Evolutionary conservation across 345 rosid species (phyloP).

Genomic region (Turnera subulata): DNA sequence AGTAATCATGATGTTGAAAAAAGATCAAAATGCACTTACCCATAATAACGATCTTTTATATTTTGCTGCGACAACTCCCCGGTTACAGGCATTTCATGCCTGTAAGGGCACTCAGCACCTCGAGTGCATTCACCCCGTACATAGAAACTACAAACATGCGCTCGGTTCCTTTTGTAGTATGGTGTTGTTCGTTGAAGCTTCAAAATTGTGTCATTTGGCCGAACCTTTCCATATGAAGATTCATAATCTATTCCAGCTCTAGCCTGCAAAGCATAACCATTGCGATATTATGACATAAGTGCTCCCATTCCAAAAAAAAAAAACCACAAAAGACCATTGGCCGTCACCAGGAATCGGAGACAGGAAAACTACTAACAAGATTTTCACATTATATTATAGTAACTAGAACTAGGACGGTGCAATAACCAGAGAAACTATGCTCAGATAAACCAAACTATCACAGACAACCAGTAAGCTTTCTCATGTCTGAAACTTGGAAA

Average conservation of each 20-base stretch:
- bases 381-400: too few species aligned
- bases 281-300: too few species aligned
- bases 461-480: too few species aligned
- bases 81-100: slow-evolving; percentile 95
- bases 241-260: slow-evolving; percentile 96
- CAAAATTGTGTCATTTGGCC: slow-evolving; percentile 79
- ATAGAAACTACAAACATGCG: slow-evolving; percentile 95
- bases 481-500: too few species aligned
- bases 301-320: too few species aligned
- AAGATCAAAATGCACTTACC: slow-evolving; percentile 41
- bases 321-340: neutral
- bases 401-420: too few species aligned
- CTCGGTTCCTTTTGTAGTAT: slow-evolving; percentile 84
- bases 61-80: slow-evolving; percentile 97
- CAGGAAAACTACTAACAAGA: too few species aligned
- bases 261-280: slow-evolving; percentile 44
- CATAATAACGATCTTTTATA: slow-evolving; percentile 93
- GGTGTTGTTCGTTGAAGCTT: slow-evolving; percentile 95
- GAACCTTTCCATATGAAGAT: slow-evolving; percentile 85
- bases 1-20: neutral
- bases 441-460: too few species aligned
- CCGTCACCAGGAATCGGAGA: too few species aligned
- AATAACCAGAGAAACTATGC: too few species aligned
- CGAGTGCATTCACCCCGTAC: slow-evolving; percentile 93
- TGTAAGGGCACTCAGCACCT: slow-evolving; percentile 93